These are phyloP conservation scores for Salix exigua DNA, from an alignment of 345 rosid species.

Conservation along the genomic window DNA sequence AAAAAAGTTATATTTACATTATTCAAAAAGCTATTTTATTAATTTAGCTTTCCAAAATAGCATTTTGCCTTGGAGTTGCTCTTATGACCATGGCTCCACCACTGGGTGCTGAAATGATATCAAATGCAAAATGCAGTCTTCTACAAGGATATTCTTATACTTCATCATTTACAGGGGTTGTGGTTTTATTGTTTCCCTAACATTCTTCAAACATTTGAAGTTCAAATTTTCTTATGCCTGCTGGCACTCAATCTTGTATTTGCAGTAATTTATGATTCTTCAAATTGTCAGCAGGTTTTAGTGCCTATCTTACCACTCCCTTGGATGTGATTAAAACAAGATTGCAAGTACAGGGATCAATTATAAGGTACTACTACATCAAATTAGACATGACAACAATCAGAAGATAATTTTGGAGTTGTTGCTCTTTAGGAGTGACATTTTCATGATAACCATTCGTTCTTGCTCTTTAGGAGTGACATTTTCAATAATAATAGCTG, in stretches of 20 bases:
- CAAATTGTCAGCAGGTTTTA: constrained; percentile 52
- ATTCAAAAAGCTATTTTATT: too few species aligned
- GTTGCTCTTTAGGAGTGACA: too few species aligned
- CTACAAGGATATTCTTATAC: neutral
- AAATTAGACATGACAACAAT: neutral
- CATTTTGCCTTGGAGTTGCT: too few species aligned
- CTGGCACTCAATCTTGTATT: neutral
- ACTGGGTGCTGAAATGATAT: neutral
- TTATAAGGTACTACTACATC: constrained; percentile 48
- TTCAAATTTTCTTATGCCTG: constrained; percentile 5
- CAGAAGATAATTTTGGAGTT: too few species aligned
- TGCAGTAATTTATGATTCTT: neutral
- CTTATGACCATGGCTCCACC: too few species aligned
- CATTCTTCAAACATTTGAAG: neutral
- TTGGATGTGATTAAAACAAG: constrained; percentile 89
- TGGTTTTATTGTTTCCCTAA: neutral
- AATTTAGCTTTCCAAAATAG: too few species aligned
- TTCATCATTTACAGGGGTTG: neutral
- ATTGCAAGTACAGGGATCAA: constrained; percentile 85
- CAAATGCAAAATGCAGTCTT: neutral
- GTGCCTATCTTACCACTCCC: constrained; percentile 88
- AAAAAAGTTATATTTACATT: too few species aligned
- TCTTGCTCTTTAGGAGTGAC: too few species aligned
- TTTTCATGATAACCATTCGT: too few species aligned
- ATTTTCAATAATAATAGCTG: too few species aligned